phyloP scores from a whole-genome alignment of 2,329 filamentous ascomycete species.

The Mycocentrospora acerina region DNA sequence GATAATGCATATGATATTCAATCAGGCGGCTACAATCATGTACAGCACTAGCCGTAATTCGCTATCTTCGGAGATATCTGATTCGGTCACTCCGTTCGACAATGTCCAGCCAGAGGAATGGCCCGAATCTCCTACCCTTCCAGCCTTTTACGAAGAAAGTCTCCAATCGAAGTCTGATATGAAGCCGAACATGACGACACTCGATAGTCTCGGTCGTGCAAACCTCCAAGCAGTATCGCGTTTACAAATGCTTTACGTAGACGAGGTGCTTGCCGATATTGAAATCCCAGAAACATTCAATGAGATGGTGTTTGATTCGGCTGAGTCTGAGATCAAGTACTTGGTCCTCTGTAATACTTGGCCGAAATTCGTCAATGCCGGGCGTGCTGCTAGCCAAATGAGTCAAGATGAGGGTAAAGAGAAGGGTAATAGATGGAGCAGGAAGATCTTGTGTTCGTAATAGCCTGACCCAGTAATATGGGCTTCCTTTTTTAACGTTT shows the following conservation, averaged over 20 bases:
- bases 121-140: slow-evolving; percentile 9
- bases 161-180: slow-evolving; percentile 20
- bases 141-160: slow-evolving; percentile 8
- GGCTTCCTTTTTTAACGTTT: not conserved
- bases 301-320: slow-evolving; percentile 31
- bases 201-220: slow-evolving; percentile 30
- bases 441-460: slow-evolving; percentile 8
- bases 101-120: slow-evolving; percentile 8
- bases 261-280: slow-evolving; percentile 18
- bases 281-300: slow-evolving; percentile 28
- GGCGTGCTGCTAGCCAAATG: slow-evolving; percentile 19
- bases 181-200: slow-evolving; percentile 14
- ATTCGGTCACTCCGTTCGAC: slow-evolving; percentile 34
- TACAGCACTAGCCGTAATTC: slow-evolving; percentile 21
- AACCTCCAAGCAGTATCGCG: slow-evolving; percentile 29
- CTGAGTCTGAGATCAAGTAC: slow-evolving; percentile 39
- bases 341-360: slow-evolving; percentile 40
- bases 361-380: slow-evolving; percentile 38
- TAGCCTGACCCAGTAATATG: no score
- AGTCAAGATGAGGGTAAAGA: slow-evolving; percentile 18
- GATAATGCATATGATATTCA: slow-evolving; percentile 29
- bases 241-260: slow-evolving; percentile 18
- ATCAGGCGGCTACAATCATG: slow-evolving; percentile 20
- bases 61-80: slow-evolving; percentile 15
- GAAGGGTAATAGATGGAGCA: slow-evolving; percentile 12